Conservation (phyloP, 257 asterid species). For the Nicotiana obtusifolia region DNA sequence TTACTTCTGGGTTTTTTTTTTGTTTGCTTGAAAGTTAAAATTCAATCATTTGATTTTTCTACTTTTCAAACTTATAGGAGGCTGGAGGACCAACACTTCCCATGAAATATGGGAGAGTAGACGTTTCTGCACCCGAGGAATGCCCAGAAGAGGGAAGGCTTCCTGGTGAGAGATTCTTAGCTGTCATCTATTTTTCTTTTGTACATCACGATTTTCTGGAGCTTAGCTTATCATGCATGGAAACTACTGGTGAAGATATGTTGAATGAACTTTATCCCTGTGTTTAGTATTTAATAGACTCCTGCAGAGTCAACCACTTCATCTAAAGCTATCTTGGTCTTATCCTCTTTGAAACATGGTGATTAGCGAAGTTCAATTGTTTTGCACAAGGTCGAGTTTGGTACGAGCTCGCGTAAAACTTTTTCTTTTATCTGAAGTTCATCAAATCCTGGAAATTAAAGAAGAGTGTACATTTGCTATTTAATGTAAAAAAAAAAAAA, state of each 20-base stretch:
- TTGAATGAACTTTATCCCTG: not conserved
- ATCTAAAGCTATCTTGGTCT: not conserved
- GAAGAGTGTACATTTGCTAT: not conserved
- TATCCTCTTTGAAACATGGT: not conserved
- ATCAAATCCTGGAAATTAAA: not conserved
- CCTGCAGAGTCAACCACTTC: not conserved
- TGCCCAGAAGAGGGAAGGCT: constrained; percentile 99
- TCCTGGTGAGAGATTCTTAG: constrained; percentile 51
- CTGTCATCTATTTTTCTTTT: not conserved
- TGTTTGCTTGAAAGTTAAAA: not conserved
- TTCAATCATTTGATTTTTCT: not conserved
- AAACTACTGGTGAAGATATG: not conserved
- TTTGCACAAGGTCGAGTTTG: not conserved
- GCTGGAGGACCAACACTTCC: constrained; percentile 98
- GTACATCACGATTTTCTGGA: not conserved
- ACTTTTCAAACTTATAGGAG: constrained; percentile 44
- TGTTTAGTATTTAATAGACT: not conserved
- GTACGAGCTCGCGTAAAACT: not conserved
- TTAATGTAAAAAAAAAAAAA: not conserved
- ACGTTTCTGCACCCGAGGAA: constrained; percentile 70
- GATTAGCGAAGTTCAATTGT: not conserved
- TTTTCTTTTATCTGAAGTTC: not conserved
- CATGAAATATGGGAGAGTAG: constrained; percentile 96
- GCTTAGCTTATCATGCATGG: constrained; percentile 9
- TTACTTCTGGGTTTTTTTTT: constrained; percentile 8